phyloP scores from a whole-genome alignment of 2,329 filamentous ascomycete genomes.

The Cadophora sp. region DNA sequence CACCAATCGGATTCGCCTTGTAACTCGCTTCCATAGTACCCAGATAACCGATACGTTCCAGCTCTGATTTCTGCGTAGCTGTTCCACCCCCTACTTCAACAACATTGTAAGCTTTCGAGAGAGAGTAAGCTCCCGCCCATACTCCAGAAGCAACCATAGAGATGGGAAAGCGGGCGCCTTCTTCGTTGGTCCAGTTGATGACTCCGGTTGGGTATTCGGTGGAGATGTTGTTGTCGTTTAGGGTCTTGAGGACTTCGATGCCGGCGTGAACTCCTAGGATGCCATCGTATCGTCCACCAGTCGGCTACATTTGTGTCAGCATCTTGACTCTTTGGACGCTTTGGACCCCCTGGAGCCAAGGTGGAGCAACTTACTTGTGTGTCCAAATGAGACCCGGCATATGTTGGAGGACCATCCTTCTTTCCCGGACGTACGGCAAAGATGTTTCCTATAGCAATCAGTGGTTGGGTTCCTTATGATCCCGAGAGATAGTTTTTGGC shows the following conservation, averaged over 20 bases:
- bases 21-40: constrained; percentile 64
- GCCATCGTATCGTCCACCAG: constrained; percentile 75
- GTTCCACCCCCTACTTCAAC: constrained; percentile 66
- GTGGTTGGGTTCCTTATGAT: not conserved
- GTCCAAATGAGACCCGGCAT: constrained; percentile 73
- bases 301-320: constrained; percentile 51
- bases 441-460: constrained; percentile 59
- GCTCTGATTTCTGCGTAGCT: constrained; percentile 70
- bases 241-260: constrained; percentile 72
- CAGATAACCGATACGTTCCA: constrained; percentile 75
- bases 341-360: not conserved
- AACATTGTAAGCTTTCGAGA: constrained; percentile 66
- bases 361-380: constrained; percentile 52
- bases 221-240: constrained; percentile 71
- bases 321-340: constrained; percentile 44
- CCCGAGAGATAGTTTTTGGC: not conserved
- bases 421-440: constrained; percentile 75
- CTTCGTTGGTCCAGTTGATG: constrained; percentile 73
- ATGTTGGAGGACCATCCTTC: constrained; percentile 66
- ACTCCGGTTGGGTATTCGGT: constrained; percentile 61
- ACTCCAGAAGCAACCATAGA: constrained; percentile 79
- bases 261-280: constrained; percentile 78
- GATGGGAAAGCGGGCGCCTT: constrained; percentile 80
- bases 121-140: constrained; percentile 72
- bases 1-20: constrained; percentile 68